Conservation (phyloP, 2,329 filamentous ascomycete genomes). For the Fusarium sp. region DNA sequence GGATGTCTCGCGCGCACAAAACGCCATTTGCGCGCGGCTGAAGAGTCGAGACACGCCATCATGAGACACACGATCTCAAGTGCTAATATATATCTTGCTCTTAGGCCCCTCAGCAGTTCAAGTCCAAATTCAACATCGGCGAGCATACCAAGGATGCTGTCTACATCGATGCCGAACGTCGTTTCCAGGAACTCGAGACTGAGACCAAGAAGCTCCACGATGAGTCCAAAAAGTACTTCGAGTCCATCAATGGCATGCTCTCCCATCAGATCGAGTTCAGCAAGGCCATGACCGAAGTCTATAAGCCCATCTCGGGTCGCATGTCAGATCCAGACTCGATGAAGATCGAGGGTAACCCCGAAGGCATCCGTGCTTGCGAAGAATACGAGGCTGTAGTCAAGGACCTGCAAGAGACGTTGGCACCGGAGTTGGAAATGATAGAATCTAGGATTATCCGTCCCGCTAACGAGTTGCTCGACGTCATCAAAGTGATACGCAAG, state of each 20-base stretch:
- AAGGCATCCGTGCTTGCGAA: conserved; percentile 94
- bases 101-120: conserved; percentile 89
- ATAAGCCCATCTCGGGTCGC: conserved; percentile 96
- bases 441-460: conserved; percentile 90
- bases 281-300: conserved; percentile 93
- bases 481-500: conserved; percentile 96
- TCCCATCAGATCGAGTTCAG: conserved; percentile 98
- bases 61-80: not conserved
- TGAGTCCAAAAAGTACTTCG: conserved; percentile 96
- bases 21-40: not conserved
- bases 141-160: conserved; percentile 95
- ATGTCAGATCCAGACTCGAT: conserved; percentile 91
- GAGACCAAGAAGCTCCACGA: conserved; percentile 98
- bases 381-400: conserved; percentile 93
- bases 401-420: conserved; percentile 86
- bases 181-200: conserved; percentile 91
- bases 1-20: conserved; percentile 24
- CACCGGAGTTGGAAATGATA: conserved; percentile 97
- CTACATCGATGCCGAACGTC: conserved; percentile 92
- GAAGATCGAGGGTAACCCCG: conserved; percentile 84
- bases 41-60: not conserved
- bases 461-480: conserved; percentile 90
- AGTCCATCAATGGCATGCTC: conserved; percentile 98
- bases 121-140: conserved; percentile 92
- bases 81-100: not conserved